Base-by-base conservation (phyloP, 1,284 basidiomycete genomes). In the Trametes polyzona region DNA sequence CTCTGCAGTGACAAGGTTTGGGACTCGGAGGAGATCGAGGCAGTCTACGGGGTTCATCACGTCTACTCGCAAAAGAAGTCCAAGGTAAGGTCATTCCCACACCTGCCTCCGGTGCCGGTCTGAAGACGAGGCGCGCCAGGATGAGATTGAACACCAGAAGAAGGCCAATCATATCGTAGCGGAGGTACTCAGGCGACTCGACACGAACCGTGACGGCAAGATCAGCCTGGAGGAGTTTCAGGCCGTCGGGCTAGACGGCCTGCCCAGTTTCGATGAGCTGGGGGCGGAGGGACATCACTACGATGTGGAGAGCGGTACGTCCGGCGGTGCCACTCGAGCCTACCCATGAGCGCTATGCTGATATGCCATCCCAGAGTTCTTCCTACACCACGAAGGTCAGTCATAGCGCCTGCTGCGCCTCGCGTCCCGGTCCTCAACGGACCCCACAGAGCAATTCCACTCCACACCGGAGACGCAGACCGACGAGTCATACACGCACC, bases 381-480 rank as follows among this genome's bases (percentile, higher is more conserved):
- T 94, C 82, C 78, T 95, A 40, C 93, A 95, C 69, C 95, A 96
- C 74, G 95, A 98, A 86, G 94, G 95, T 88, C 27, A 19, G 52
- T 23, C 10, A 26, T 9, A 19, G 23, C 21, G 35, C 43, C 39
- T 41, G 24, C 42, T 40, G 35, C 23, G 33, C 48, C 33, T 29
- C 39, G 11, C 11, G 8, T 26, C 10, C 35, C 40, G 37, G 7
- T 32, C 35, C 35, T 44, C 32, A 54, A 10, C 36, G 4, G 24
- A 27, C 11, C 3, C 14, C 32, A 43, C 69, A 88, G 92, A 97
- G 78, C 78, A 93, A 73, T 97, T 84, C 79, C 96, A 99, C 77
- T 91, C 83, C 24, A 98, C 95, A 21, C 95, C 95, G 0, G 96
- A 99, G 72, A 97, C 96, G 0, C 96, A 99, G 74, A 95, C 93